phyloP scores from a whole-genome alignment of 768 basidiomycete genomes.

The Suillus weaverae region DNA sequence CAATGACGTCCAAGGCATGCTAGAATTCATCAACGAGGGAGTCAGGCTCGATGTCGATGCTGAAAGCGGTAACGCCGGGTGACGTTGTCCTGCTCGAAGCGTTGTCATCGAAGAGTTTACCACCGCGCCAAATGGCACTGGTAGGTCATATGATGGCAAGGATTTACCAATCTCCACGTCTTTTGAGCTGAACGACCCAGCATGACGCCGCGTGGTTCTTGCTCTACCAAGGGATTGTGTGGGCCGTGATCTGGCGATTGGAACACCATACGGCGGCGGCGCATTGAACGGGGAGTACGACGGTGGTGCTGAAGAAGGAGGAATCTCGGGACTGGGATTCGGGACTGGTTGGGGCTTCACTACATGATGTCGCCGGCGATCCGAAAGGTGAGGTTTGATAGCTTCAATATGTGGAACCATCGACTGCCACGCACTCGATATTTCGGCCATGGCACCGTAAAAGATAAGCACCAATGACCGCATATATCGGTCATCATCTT shows the following conservation, averaged over 20 bases:
- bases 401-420: slow-evolving; percentile 71
- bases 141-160: slow-evolving; percentile 62
- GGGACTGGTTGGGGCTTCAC: slow-evolving; percentile 32
- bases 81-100: slow-evolving; percentile 53
- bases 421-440: slow-evolving; percentile 80
- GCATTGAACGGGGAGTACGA: slow-evolving; percentile 24
- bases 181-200: slow-evolving; percentile 92
- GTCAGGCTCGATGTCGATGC: slow-evolving; percentile 22
- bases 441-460: slow-evolving; percentile 87
- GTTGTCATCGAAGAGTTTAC: slow-evolving; percentile 29
- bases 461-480: slow-evolving; percentile 84
- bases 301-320: slow-evolving; percentile 29
- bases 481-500: slow-evolving; percentile 85
- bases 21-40: slow-evolving; percentile 12
- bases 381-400: slow-evolving; percentile 62
- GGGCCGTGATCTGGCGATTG: slow-evolving; percentile 31
- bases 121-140: slow-evolving; percentile 28
- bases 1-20: slow-evolving; percentile 13
- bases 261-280: slow-evolving; percentile 22
- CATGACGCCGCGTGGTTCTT: slow-evolving; percentile 74
- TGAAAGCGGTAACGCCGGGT: slow-evolving; percentile 39
- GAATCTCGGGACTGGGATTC: slow-evolving; percentile 27
- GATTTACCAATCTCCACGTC: slow-evolving; percentile 88
- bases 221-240: slow-evolving; percentile 37
- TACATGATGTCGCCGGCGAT: slow-evolving; percentile 37